Evolutionary conservation across 768 basidiomycete genomes (phyloP), one percentile per base, ranked within the genome.

Genomic region (Scleroderma bovista): DNA sequence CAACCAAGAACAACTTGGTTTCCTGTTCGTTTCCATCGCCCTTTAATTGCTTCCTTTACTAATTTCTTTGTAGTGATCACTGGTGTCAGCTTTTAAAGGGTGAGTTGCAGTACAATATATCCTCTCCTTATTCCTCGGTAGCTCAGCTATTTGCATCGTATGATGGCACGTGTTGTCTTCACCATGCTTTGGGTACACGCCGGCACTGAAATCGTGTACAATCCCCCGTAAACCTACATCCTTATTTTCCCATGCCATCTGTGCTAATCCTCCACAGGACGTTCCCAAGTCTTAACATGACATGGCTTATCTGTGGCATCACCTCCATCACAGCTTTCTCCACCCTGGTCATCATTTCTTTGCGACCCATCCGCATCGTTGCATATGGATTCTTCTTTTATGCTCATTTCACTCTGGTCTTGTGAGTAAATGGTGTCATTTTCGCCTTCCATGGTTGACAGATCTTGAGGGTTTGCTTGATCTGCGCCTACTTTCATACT

Each of bases 371-470:
- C 15, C 70, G 79, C 5, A 59, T 69, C 4, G 60, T 60, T 6
- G 60, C 61, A 1, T 81, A 78, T 44, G 78, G 81, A 55, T 29
- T 74, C 15, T 83, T 81, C 65, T 61, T 76, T 33, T 52, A 72
- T n/a, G 44, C 67, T 5, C 81, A 81, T 57, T 68, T 75, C 38
- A 13, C 70, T 4, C 59, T 75, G 48, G 66, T 68, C 32, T 38
- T 67, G 72, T 73, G 50, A 54, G 72, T 26, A 1, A 10, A 24
- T 12, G 44, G 16, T 29, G 34, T 42, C 10, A 23, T 51, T 40
- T 9, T 26, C 10, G 33, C 37, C 5, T 23, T 19, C 9, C 2
- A 1, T 17, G 19, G 19, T 53, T 19, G 26, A 10, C 45, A 2
- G 12, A 22, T 34, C 29, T 19, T 16, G 45, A 71, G 70, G 23